Conservation (phyloP, 371 early-diverging fungal species). For the Haplosporangium sp. region DNA sequence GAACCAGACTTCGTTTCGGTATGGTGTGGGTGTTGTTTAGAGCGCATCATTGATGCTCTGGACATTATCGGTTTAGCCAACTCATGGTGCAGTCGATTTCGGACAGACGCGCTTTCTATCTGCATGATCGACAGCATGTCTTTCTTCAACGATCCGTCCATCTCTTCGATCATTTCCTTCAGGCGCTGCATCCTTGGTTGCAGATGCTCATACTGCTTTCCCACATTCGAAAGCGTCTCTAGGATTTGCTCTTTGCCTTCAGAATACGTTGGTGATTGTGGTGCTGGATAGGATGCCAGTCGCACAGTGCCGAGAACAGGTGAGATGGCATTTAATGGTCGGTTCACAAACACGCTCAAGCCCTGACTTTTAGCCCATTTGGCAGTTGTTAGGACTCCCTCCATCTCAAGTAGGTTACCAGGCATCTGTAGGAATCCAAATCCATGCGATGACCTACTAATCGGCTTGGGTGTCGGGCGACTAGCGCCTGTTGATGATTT, state of each 20-base stretch:
- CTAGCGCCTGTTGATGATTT: no score
- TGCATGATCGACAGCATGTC: slow-evolving; percentile 26
- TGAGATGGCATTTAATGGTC: slow-evolving; percentile 54
- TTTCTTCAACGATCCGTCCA: slow-evolving; percentile 12
- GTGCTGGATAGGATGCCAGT: slow-evolving; percentile 48
- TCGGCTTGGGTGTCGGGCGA: slow-evolving; percentile 12
- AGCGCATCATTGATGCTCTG: not conserved
- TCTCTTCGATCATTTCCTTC: slow-evolving; percentile 14
- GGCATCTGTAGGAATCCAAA: slow-evolving; percentile 51
- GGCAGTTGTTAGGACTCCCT: slow-evolving; percentile 44
- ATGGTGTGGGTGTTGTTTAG: not conserved
- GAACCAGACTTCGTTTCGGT: not conserved
- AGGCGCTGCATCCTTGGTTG: slow-evolving; percentile 26
- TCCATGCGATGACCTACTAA: slow-evolving; percentile 31
- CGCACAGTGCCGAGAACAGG: slow-evolving; percentile 32
- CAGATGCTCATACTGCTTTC: slow-evolving; percentile 11
- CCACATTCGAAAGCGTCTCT: not conserved
- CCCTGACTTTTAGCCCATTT: slow-evolving; percentile 55
- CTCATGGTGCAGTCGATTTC: slow-evolving; percentile 23
- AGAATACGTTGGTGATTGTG: slow-evolving; percentile 22
- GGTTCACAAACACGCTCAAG: slow-evolving; percentile 49
- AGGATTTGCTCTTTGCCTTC: slow-evolving; percentile 10
- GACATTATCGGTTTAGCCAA: slow-evolving; percentile 19
- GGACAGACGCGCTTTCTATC: slow-evolving; percentile 21
- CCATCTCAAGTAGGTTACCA: slow-evolving; percentile 50